Percentiles rank a stretch among this genome's conserved stretches.
phyloP scores from a whole-genome alignment of 2,329 filamentous ascomycete species.

The Sclerotinia sclerotiorum region DNA sequence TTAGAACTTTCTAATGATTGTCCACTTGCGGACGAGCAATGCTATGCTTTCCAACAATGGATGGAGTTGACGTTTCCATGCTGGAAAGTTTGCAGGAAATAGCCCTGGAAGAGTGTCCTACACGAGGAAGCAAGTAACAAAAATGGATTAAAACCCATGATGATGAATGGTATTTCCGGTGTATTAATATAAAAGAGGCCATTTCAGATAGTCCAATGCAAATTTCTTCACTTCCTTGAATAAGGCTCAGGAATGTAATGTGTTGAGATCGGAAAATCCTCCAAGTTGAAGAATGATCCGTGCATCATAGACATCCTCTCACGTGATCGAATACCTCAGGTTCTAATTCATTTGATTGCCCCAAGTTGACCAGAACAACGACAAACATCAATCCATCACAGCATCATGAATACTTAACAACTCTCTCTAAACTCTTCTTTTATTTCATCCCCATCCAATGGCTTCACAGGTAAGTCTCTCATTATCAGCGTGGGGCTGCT shows the following conservation, averaged over 20 bases:
- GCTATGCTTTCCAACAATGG: too few relatives aligned
- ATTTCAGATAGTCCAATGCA: too few relatives aligned
- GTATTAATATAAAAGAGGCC: too few relatives aligned
- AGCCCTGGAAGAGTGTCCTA: too few relatives aligned
- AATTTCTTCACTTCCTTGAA: too few relatives aligned
- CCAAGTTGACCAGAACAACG: conserved; percentile 12
- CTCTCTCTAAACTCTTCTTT: conserved; percentile 17
- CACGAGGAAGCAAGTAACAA: too few relatives aligned
- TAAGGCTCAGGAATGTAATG: not conserved
- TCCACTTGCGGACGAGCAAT: too few relatives aligned
- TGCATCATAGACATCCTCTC: not conserved
- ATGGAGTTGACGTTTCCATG: too few relatives aligned
- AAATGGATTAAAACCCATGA: too few relatives aligned
- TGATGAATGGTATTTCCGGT: too few relatives aligned
- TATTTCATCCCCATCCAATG: not conserved
- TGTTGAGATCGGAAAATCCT: not conserved
- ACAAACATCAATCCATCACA: conserved; percentile 20
- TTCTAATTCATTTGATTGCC: not conserved
- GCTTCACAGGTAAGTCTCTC: conserved; percentile 17
- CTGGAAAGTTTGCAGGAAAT: too few relatives aligned
- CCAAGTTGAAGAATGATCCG: not conserved
- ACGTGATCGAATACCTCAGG: conserved; percentile 12
- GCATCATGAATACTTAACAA: conserved; percentile 24
- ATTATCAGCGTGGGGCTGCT: conserved; percentile 14
- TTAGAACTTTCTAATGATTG: not conserved